phyloP scores from a whole-genome alignment of 2,329 filamentous ascomycete genomes.

The Colletotrichum karsti region DNA sequence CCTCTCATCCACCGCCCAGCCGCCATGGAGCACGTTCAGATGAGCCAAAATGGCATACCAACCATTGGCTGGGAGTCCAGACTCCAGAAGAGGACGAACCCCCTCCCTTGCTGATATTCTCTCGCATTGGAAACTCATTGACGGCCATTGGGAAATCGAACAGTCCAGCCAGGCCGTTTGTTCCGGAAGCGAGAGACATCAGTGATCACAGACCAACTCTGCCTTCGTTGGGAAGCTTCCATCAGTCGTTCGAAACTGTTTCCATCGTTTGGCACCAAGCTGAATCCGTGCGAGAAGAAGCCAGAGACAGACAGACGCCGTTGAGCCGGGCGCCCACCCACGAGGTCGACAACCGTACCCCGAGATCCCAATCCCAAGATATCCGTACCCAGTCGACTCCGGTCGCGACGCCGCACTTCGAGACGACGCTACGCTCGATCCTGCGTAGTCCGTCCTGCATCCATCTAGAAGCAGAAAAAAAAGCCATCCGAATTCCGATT shows the following conservation, averaged over 20 bases:
- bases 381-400: not conserved
- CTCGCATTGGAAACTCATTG: not conserved
- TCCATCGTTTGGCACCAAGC: slow-evolving; percentile 6
- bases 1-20: slow-evolving; percentile 15
- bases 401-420: not conserved
- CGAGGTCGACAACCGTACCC: slow-evolving; percentile 6
- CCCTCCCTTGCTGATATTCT: not conserved
- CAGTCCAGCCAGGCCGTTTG: not conserved
- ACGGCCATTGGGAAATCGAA: not conserved
- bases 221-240: not conserved
- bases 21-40: slow-evolving; percentile 13
- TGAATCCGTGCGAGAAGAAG: not conserved
- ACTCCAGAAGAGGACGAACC: too few relatives aligned
- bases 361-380: slow-evolving; percentile 10
- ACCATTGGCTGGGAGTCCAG: slow-evolving; percentile 15
- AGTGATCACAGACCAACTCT: not conserved
- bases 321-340: slow-evolving; percentile 14
- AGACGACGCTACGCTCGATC: not conserved
- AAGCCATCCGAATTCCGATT: slow-evolving; percentile 14
- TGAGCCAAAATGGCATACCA: not conserved
- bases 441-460: not conserved
- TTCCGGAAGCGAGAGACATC: not conserved
- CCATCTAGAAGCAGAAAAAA: not conserved
- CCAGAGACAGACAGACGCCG: not conserved
- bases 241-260: not conserved